Evolutionary conservation across 83 land plant species (phyloP), one percentile per base, ranked within the genome.

Genomic region (Isoetes engelmannii): DNA sequence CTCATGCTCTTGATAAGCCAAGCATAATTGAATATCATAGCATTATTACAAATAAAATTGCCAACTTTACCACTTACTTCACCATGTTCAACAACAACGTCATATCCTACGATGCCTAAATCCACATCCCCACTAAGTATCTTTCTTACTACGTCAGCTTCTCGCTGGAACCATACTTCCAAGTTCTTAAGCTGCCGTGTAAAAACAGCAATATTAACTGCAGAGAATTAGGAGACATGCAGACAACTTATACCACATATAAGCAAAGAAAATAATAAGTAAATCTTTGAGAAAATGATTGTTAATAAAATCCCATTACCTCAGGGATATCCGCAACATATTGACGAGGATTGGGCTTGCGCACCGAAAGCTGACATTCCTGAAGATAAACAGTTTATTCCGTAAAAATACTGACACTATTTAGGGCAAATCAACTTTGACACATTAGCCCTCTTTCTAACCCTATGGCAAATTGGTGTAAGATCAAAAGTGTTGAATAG

Each of bases 91-190:
- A 78, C 76, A 58, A 89, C 86, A 44, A 85, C 84, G 50, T 93
- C 98, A 44, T 87, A 75, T 65, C 98, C 98, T 10, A 89, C 96
- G 66, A 93, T 87, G 37, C 98, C 98, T 77, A 93, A 84, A 65
- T 93, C 98, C 18, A 93, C 69, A 77, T 93, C 98, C 28, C 98
- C 98, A 45, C 92, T 77, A 12, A 81, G 58, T 74, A 93, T 59
- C 68, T 93, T 93, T 15, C 98, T 72, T 13, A 89, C 96, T 59
- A 93, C 86, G 65, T 93, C 98, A 60, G 92, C 87, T 15, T 89
- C 96, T 60, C 96, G 81, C 63, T 89, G 94, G 75, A 87, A 93
- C 98, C 98, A 93, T 3, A 93, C 98, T 71, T 93, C 98, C 60
- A 93, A 62, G 63, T 83, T 81, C 21, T 96, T 57, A 47, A 93